phyloP scores from a whole-genome alignment of 2,329 filamentous ascomycete species.

The Neopestalotiopsis clavispora region DNA sequence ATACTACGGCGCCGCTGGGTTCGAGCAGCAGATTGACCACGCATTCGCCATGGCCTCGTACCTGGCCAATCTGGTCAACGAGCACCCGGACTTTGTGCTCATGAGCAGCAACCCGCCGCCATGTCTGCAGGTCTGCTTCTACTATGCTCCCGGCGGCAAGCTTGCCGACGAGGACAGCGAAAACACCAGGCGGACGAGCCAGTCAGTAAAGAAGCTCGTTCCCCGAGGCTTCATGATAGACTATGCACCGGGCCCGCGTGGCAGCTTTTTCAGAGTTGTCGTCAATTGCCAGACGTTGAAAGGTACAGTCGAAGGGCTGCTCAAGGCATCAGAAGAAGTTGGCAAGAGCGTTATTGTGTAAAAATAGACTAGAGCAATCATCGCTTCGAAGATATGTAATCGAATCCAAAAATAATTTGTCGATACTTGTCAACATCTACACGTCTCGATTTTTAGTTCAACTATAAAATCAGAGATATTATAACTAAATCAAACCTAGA shows the following conservation, averaged over 20 bases:
- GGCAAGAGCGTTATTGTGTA: slow-evolving; percentile 25
- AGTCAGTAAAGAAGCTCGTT: slow-evolving; percentile 54
- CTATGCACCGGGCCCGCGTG: slow-evolving; percentile 61
- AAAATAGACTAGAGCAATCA: not conserved
- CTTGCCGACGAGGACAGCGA: slow-evolving; percentile 45
- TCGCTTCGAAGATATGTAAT: not conserved
- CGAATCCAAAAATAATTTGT: too few species aligned
- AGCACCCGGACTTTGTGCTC: slow-evolving; percentile 67
- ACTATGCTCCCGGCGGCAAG: slow-evolving; percentile 68
- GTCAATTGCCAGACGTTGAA: slow-evolving; percentile 60
- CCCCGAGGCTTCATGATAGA: slow-evolving; percentile 63
- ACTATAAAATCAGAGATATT: too few species aligned
- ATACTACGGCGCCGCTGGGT: slow-evolving; percentile 82
- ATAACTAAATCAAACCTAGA: too few species aligned
- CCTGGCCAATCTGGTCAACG: slow-evolving; percentile 64
- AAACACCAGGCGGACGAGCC: slow-evolving; percentile 56
- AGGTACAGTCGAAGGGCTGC: slow-evolving; percentile 48
- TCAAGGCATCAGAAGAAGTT: slow-evolving; percentile 33
- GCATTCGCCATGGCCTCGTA: slow-evolving; percentile 75
- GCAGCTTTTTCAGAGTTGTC: slow-evolving; percentile 64
- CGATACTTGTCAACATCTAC: too few species aligned
- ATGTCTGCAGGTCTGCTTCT: slow-evolving; percentile 95
- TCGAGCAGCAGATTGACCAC: slow-evolving; percentile 70
- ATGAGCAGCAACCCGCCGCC: slow-evolving; percentile 79
- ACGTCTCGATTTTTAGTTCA: too few species aligned